Conservation (phyloP, 805 yeast species). For the Saccharomycopsis sp. region DNA sequence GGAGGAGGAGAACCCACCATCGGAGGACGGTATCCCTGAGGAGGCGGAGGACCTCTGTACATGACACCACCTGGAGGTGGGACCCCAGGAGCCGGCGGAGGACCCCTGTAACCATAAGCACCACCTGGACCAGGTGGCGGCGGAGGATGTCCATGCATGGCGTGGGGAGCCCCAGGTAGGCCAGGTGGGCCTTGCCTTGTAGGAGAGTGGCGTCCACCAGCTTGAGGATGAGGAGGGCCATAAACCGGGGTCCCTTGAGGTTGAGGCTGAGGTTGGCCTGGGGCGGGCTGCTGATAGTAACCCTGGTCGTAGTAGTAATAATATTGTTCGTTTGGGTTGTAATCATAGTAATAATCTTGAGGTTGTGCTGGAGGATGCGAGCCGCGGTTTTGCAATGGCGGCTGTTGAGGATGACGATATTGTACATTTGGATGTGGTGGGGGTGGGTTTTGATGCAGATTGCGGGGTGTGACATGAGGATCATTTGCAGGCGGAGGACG, state of each 20-base stretch:
- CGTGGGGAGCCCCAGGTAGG: neutral
- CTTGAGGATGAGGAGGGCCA: slow-evolving; percentile 12
- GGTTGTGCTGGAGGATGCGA: slow-evolving; percentile 19
- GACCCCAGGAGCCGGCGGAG: too few relatives aligned
- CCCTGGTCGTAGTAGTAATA: slow-evolving; percentile 3
- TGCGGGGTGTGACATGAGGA: slow-evolving; percentile 18
- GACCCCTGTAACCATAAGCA: slow-evolving; percentile 7
- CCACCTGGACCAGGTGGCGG: slow-evolving; percentile 4
- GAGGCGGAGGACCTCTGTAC: slow-evolving; percentile 12
- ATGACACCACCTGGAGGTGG: slow-evolving; percentile 10
- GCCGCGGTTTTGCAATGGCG: slow-evolving; percentile 1
- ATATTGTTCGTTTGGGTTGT: neutral
- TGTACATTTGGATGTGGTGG: neutral
- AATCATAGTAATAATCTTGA: slow-evolving; percentile 10
- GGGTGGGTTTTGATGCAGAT: slow-evolving; percentile 4
- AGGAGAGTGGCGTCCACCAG: slow-evolving; percentile 12
- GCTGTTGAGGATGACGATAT: slow-evolving; percentile 1
- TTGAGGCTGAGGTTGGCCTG: slow-evolving; percentile 20
- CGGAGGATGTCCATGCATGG: slow-evolving; percentile 2
- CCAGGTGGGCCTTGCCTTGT: slow-evolving; percentile 14
- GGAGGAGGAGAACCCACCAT: neutral
- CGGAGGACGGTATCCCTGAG: slow-evolving; percentile 8
- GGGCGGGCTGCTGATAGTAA: slow-evolving; percentile 12
- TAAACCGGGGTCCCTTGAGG: slow-evolving; percentile 21
- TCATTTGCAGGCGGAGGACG: neutral